A percentile compares a stretch with the other conserved stretches of the same genome.
phyloP scores from a whole-genome alignment of 1,284 basidiomycete species.

The Porodaedalea pini region DNA sequence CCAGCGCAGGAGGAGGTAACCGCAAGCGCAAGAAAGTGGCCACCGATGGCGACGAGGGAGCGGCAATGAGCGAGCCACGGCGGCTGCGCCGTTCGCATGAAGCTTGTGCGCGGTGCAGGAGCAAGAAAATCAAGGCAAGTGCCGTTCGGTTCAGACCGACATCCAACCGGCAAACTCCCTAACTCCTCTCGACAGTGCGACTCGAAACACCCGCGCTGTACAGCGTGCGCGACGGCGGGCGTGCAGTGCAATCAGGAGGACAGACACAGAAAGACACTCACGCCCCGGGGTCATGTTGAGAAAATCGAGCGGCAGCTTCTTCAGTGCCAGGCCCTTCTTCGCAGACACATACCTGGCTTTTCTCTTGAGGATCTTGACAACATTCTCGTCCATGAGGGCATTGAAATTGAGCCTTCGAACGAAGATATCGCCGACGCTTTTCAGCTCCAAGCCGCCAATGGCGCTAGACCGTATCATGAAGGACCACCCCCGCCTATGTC shows the following conservation, averaged over 20 bases:
- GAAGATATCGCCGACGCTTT: conserved; percentile 32
- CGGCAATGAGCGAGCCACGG: conserved; percentile 61
- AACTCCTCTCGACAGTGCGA: conserved; percentile 59
- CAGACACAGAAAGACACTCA: conserved; percentile 76
- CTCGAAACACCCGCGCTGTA: conserved; percentile 80
- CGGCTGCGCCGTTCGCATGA: conserved; percentile 81
- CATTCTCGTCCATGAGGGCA: conserved; percentile 58
- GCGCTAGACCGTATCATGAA: conserved; percentile 31
- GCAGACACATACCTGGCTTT: conserved; percentile 64
- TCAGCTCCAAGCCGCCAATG: conserved; percentile 36
- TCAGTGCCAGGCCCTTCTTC: conserved; percentile 71
- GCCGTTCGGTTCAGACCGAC: conserved; percentile 77
- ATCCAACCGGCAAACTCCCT: conserved; percentile 48
- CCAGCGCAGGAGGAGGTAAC: conserved; percentile 27
- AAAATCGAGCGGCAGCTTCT: conserved; percentile 71
- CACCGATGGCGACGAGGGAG: conserved; percentile 47
- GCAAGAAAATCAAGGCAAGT: conserved; percentile 92
- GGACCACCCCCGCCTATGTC: conserved; percentile 28
- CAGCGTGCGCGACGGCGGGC: conserved; percentile 73
- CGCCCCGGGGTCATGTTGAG: conserved; percentile 75
- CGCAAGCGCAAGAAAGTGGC: conserved; percentile 59
- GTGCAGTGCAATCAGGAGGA: conserved; percentile 80
- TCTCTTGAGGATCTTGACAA: conserved; percentile 63
- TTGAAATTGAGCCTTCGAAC: conserved; percentile 46
- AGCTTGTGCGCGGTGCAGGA: conserved; percentile 83